Conservation (phyloP, 202 grass and related monocot species). For the Zoysia matrella region DNA sequence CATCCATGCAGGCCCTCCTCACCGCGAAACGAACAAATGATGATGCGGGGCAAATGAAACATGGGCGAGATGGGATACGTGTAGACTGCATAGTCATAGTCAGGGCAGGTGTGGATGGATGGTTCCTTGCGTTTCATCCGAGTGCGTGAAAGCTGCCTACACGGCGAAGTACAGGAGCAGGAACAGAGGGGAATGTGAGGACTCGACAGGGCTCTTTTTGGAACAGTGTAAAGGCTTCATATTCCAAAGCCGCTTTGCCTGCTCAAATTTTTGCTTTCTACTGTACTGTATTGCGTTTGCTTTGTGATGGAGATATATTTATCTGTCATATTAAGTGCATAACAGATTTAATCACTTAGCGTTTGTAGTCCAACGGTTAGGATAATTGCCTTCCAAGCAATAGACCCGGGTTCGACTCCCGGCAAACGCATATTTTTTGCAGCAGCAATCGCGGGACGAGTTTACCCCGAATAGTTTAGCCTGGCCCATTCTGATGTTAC, state of each 20-base stretch:
- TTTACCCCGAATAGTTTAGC: not conserved
- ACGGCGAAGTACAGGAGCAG: slow-evolving; percentile 9
- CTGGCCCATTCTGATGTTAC: not conserved
- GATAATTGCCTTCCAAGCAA: slow-evolving; percentile 99
- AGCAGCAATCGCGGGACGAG: too few relatives aligned
- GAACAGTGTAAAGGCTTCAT: slow-evolving; percentile 53
- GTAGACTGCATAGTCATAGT: not conserved
- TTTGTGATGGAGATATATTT: too few relatives aligned
- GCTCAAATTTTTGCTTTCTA: slow-evolving; percentile 22
- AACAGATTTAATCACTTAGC: not conserved
- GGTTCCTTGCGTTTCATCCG: not conserved
- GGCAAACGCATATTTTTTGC: slow-evolving; percentile 57
- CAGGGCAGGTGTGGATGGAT: not conserved
- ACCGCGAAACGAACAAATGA: not conserved
- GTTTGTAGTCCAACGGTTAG: slow-evolving; percentile 73
- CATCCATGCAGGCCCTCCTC: not conserved
- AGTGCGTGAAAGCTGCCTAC: slow-evolving; percentile 1
- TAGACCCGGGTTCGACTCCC: slow-evolving; percentile 99
- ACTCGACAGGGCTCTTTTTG: slow-evolving; percentile 22
- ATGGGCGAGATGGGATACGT: not conserved
- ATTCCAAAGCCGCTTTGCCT: slow-evolving; percentile 52
- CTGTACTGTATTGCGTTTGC: not conserved
- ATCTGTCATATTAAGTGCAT: too few relatives aligned
- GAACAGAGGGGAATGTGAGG: slow-evolving; percentile 4
- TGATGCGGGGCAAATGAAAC: not conserved